Percentiles rank a stretch among this genome's conserved stretches.
Evolutionary conservation across 2,329 filamentous ascomycete species (phyloP).

Genomic region (Ceratocystis albifundus): DNA sequence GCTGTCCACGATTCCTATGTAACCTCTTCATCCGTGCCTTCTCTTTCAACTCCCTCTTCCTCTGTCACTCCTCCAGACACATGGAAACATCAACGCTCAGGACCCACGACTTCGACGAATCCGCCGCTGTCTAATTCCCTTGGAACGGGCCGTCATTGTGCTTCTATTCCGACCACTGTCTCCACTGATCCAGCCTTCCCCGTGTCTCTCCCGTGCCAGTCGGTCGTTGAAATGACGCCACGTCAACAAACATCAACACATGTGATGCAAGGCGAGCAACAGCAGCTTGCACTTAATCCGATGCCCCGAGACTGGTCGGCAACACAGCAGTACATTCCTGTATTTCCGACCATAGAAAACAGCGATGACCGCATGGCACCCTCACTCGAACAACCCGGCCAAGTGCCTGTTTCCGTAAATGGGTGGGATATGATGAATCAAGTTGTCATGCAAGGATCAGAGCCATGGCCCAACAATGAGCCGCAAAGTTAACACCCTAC

Average conservation of each 20-base stretch:
- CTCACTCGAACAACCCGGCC: background rate
- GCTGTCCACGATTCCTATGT: background rate
- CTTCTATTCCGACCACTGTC: background rate
- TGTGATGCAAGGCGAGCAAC: background rate
- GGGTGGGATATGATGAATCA: conserved; percentile 9
- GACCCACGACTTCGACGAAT: background rate
- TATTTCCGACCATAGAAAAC: conserved; percentile 9
- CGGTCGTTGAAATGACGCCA: conserved; percentile 8
- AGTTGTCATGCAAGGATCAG: background rate
- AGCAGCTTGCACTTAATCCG: background rate
- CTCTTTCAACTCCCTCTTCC: conserved; percentile 13
- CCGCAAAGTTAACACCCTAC: background rate
- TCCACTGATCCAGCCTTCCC: conserved; percentile 9
- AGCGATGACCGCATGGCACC: background rate
- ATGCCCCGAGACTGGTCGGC: conserved; percentile 5
- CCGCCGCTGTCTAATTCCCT: conserved; percentile 4
- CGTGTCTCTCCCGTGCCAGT: conserved; percentile 17
- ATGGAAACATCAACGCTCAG: conserved; percentile 11
- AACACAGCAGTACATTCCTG: conserved; percentile 5
- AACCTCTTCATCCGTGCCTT: background rate
- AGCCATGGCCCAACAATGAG: background rate
- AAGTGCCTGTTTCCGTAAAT: background rate
- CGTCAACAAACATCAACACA: background rate
- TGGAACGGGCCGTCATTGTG: conserved; percentile 1
- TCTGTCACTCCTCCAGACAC: conserved; percentile 16